phyloP scores from a whole-genome alignment of 306 rosid species.

The Purshia tridentata region DNA sequence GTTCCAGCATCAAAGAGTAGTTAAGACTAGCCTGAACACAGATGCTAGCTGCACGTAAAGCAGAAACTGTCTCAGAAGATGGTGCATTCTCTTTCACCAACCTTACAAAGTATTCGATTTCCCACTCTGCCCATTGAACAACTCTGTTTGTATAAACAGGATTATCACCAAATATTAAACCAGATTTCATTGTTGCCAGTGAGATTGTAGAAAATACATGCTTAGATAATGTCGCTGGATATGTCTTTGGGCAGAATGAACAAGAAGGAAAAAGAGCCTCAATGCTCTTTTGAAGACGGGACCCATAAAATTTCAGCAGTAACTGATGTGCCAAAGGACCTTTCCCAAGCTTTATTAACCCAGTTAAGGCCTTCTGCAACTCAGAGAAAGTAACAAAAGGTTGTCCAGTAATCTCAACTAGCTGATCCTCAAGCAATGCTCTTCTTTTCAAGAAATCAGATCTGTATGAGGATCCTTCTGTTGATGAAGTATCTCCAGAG shows the following conservation, averaged over 20 bases:
- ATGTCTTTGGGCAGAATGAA: slow-evolving; percentile 74
- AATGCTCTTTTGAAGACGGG: slow-evolving; percentile 69
- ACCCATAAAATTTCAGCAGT: slow-evolving; percentile 59
- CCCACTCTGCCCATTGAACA: slow-evolving; percentile 99
- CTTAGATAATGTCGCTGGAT: slow-evolving; percentile 75
- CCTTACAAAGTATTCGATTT: slow-evolving; percentile 82
- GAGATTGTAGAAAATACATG: slow-evolving; percentile 80
- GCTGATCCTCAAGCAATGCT: slow-evolving; percentile 62
- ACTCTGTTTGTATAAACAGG: slow-evolving; percentile 82
- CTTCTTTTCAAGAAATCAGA: slow-evolving; percentile 63
- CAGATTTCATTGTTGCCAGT: slow-evolving; percentile 65
- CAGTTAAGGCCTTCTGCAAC: slow-evolving; percentile 64
- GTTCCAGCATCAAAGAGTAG: slow-evolving; percentile 71
- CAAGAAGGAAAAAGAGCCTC: slow-evolving; percentile 79
- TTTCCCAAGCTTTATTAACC: slow-evolving; percentile 83
- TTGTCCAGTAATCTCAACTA: slow-evolving; percentile 61
- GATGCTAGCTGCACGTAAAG: slow-evolving; percentile 77
- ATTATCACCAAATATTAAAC: slow-evolving; percentile 81
- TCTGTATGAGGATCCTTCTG: slow-evolving; percentile 55
- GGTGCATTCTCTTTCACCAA: slow-evolving; percentile 89
- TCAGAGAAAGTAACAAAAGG: slow-evolving; percentile 62
- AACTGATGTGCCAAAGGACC: slow-evolving; percentile 80
- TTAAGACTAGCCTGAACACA: slow-evolving; percentile 86
- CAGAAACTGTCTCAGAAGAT: slow-evolving; percentile 66
- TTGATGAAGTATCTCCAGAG: slow-evolving; percentile 51